These are phyloP conservation scores for Diutina pseudorugosa DNA, from an alignment of 1,139 yeast species.

Conservation along the genomic window DNA sequence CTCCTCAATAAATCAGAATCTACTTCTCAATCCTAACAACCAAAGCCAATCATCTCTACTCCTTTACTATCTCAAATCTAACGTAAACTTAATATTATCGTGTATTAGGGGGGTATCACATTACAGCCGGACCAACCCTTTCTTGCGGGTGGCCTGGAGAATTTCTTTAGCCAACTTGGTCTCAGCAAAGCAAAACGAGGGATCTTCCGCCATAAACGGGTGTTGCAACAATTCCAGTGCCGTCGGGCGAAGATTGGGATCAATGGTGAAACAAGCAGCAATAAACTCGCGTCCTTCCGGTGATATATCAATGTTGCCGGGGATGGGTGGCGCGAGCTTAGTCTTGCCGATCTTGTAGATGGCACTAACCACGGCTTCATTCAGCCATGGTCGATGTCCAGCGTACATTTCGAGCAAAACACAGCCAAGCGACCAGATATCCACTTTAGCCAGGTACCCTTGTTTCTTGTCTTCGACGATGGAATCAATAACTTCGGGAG, in stretches of 20 bases:
- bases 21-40: no score
- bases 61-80: no score
- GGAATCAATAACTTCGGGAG: conserved; percentile 91
- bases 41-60: no score
- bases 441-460: conserved; percentile 94
- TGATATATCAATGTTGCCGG: conserved; percentile 57
- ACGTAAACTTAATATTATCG: no score
- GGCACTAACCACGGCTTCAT: conserved; percentile 68
- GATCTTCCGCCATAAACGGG: conserved; percentile 39
- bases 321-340: conserved; percentile 87
- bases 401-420: conserved; percentile 93
- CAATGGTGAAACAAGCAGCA: conserved; percentile 65
- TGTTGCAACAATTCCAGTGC: conserved; percentile 58
- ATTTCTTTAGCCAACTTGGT: conserved; percentile 49
- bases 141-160: not conserved
- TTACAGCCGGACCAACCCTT: not conserved
- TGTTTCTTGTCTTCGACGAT: conserved; percentile 66
- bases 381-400: conserved; percentile 76
- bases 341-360: conserved; percentile 64
- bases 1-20: no score
- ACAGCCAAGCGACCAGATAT: conserved; percentile 90
- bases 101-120: not conserved
- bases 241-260: conserved; percentile 81
- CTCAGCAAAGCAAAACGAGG: conserved; percentile 43
- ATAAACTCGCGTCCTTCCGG: conserved; percentile 58